Conservation (phyloP, 768 basidiomycete genomes). For the Mycena rosella region DNA sequence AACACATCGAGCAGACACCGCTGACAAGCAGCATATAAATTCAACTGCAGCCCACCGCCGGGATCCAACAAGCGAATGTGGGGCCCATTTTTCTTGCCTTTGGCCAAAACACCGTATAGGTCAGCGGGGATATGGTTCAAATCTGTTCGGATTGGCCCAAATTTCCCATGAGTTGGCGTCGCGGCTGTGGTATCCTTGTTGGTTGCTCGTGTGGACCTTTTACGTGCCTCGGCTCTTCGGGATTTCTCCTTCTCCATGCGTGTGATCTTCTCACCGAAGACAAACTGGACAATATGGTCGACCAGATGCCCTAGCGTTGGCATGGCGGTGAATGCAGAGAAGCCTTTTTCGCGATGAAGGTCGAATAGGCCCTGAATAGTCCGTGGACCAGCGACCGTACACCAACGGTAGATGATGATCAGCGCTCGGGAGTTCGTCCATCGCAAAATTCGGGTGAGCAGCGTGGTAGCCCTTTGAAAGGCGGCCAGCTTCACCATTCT, state of each 20-base stretch:
- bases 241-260: not conserved
- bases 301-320: too few relatives aligned
- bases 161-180: not conserved
- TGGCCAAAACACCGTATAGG: not conserved
- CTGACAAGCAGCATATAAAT: constrained; percentile 4
- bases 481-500: too few relatives aligned
- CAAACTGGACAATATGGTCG: too few relatives aligned
- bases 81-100: not conserved
- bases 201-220: not conserved
- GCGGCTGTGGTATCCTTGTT: not conserved
- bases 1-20: not conserved
- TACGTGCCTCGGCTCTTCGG: not conserved
- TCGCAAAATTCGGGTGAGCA: too few relatives aligned
- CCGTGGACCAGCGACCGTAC: too few relatives aligned
- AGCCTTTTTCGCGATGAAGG: too few relatives aligned
- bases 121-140: not conserved
- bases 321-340: too few relatives aligned
- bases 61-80: not conserved
- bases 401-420: too few relatives aligned
- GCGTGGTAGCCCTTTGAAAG: too few relatives aligned
- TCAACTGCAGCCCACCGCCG: not conserved
- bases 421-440: too few relatives aligned
- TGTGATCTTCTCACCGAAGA: too few relatives aligned
- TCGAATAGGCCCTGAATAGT: too few relatives aligned
- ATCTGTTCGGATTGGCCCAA: not conserved